Evolutionary conservation across 768 basidiomycete species (phyloP).

Genomic region (Phanerodontia chrysosporium): DNA sequence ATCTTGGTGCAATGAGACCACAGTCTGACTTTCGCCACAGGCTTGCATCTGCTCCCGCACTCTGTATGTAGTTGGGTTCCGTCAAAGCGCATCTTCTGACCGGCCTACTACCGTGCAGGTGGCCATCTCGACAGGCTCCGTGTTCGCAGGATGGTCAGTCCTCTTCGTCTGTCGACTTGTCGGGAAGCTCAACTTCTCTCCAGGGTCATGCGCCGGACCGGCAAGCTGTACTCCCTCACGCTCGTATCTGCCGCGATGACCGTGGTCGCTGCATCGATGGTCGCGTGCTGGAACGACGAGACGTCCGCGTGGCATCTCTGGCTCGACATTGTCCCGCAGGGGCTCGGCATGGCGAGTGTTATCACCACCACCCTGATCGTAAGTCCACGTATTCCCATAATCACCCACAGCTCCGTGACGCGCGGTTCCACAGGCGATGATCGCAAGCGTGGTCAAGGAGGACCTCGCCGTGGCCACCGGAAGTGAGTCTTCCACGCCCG

Average conservation of each 20-base stretch:
- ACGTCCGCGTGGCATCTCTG: constrained; percentile 63
- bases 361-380: constrained; percentile 88
- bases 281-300: constrained; percentile 63
- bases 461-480: constrained; percentile 89
- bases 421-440: constrained; percentile 65
- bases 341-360: constrained; percentile 79
- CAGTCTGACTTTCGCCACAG: constrained; percentile 31
- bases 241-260: constrained; percentile 58
- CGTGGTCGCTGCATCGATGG: constrained; percentile 53
- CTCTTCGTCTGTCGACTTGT: not conserved
- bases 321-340: constrained; percentile 77
- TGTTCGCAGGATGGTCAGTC: constrained; percentile 77
- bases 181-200: constrained; percentile 10
- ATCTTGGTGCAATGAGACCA: not conserved
- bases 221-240: constrained; percentile 78
- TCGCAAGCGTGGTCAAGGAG: constrained; percentile 72
- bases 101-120: constrained; percentile 38
- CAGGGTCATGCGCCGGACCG: constrained; percentile 84
- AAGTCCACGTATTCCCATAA: constrained; percentile 24
- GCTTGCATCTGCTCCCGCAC: constrained; percentile 85
- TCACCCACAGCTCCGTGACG: not conserved
- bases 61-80: constrained; percentile 50
- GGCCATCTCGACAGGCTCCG: constrained; percentile 78
- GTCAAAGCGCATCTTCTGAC: constrained; percentile 11
- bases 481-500: constrained; percentile 54